Evolutionary conservation across 768 basidiomycete genomes (phyloP).

Genomic region (Pulveroboletus ravenelii): DNA sequence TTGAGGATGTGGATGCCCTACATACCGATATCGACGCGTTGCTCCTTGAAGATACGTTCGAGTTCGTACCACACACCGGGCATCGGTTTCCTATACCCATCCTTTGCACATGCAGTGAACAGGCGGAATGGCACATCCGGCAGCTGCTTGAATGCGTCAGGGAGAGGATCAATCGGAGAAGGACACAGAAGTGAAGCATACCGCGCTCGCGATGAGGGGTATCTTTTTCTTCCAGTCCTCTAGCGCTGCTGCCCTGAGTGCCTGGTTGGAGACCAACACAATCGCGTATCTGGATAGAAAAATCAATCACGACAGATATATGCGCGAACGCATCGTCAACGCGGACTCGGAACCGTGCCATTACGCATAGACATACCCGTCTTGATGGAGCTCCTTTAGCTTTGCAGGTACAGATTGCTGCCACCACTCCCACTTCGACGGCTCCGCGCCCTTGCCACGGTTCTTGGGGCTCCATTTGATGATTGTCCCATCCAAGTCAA

Average conservation of each 20-base stretch:
- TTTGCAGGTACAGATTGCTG: conserved; percentile 53
- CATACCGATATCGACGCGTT: conserved; percentile 63
- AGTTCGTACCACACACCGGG: conserved; percentile 82
- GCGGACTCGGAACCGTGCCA: neutral
- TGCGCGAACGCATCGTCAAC: neutral
- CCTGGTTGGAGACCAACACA: conserved; percentile 82
- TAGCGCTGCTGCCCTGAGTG: conserved; percentile 42
- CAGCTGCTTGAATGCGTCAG: conserved; percentile 41
- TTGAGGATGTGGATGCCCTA: neutral
- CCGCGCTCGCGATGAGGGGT: conserved; percentile 56
- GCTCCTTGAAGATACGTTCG: conserved; percentile 52
- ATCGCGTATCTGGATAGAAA: conserved; percentile 51
- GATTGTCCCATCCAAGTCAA: conserved; percentile 86
- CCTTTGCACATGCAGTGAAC: conserved; percentile 71
- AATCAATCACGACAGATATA: neutral
- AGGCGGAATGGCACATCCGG: conserved; percentile 69
- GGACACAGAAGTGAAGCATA: conserved; percentile 28
- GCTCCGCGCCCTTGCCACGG: conserved; percentile 33
- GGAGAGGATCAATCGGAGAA: neutral
- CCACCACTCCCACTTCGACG: conserved; percentile 64
- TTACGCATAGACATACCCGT: conserved; percentile 50
- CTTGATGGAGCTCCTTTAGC: conserved; percentile 52
- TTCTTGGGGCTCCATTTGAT: conserved; percentile 46
- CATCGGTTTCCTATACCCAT: conserved; percentile 82
- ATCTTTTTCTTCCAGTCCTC: conserved; percentile 78